phyloP scores from a whole-genome alignment of 768 basidiomycete species.

The Tylopilus intermedius region DNA sequence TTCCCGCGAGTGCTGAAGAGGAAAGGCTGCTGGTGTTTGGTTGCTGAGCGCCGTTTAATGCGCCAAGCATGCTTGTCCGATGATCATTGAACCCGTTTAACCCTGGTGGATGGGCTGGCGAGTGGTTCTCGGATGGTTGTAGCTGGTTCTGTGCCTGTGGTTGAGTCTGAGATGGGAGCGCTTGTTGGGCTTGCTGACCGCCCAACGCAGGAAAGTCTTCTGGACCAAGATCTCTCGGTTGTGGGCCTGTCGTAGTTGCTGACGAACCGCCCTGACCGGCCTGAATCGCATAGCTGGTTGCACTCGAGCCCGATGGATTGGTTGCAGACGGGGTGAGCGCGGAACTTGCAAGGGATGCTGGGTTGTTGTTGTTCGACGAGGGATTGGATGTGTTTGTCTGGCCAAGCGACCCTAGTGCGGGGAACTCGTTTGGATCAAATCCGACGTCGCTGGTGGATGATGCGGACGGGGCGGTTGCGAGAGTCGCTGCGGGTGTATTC shows the following conservation, averaged over 20 bases:
- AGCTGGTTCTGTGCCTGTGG: constrained; percentile 29
- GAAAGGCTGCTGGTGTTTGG: constrained; percentile 15
- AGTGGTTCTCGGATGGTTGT: constrained; percentile 30
- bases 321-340: constrained; percentile 25
- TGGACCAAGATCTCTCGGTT: constrained; percentile 53
- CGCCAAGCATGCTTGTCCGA: constrained; percentile 54
- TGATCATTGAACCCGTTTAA: constrained; percentile 60
- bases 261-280: constrained; percentile 51
- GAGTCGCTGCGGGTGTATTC: constrained; percentile 34
- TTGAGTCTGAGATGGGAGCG: constrained; percentile 23
- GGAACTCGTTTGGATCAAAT: constrained; percentile 83
- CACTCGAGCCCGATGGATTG: constrained; percentile 27
- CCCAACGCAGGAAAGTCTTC: constrained; percentile 89
- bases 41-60: constrained; percentile 33
- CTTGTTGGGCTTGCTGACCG: constrained; percentile 44
- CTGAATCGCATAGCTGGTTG: constrained; percentile 79
- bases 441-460: constrained; percentile 71
- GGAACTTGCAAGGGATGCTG: constrained; percentile 18
- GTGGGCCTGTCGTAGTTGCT: constrained; percentile 5
- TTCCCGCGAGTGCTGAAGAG: constrained; percentile 34
- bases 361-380: constrained; percentile 31
- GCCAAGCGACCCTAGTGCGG: constrained; percentile 70
- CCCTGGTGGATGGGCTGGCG: constrained; percentile 63
- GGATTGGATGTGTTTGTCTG: constrained; percentile 40
- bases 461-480: constrained; percentile 50